Evolutionary conservation across 352 stramenopile genomes (phyloP), one percentile per base, ranked within the genome.

Genomic region (Pythium aphanidermatum): DNA sequence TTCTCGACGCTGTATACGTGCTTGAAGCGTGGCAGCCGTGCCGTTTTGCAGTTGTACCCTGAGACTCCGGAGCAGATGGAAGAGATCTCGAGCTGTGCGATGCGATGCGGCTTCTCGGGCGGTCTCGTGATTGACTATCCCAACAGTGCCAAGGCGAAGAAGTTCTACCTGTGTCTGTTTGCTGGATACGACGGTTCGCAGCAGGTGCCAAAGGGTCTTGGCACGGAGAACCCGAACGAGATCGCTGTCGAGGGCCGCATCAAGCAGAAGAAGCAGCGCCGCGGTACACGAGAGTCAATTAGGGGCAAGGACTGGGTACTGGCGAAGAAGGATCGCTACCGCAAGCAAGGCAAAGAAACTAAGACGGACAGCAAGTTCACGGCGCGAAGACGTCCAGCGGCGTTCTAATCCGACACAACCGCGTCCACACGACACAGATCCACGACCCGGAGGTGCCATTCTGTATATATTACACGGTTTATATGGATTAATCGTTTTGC

Each of bases 81-180:
- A 46, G 74, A 97, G 54, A 95, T 97, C 47, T 95, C 87, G 10
- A 60, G 66, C 28, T 87, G 77, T 14, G 89, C 89, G 23, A 95
- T 95, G 84, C 78, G 72, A 39, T 92, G 80, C 30, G 89, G 86
- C 8, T 97, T 97, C 63, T 95, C 86, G 0, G 92, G 97, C 28
- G 97, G 97, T 57, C 77, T 99, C 24, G 96, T 99, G 7, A 96
- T 99, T 14, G 97, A 99, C 65, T 99, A 98, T 68, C 97, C 97
- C 7, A 99, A 99, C 69, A 98, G 73, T 66, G 81, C 96, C 28
- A 99, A 99, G 60, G 97, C 97, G 26, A 99, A 99, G 77, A 99
- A 99, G 65, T 98, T 99, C 71, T 99, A 98, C 64, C 63, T 99
- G 14, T 95, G 98, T 42, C 85, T 97, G 25, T 99, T 98, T 63